phyloP scores from a whole-genome alignment of 768 basidiomycete species.

The Hemileccinum impolitum region DNA sequence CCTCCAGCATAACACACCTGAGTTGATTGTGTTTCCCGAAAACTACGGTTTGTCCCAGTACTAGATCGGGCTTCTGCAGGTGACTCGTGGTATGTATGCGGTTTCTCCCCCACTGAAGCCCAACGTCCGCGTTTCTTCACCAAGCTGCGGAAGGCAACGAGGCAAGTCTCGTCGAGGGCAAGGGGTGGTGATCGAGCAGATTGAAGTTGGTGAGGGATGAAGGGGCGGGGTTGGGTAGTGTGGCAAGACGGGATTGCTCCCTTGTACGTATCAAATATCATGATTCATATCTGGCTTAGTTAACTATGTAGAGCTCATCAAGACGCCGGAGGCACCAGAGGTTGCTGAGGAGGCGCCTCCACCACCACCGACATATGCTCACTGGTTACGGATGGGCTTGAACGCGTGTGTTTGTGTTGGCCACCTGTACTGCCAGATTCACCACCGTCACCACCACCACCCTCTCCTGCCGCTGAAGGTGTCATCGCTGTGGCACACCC shows the following conservation, averaged over 20 bases:
- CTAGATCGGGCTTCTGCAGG: no score
- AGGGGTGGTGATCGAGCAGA: conserved; percentile 73
- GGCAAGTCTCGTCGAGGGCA: conserved; percentile 74
- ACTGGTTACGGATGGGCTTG: not conserved
- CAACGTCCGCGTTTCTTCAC: not conserved
- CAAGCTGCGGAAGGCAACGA: conserved; percentile 87
- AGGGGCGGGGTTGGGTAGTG: conserved; percentile 75
- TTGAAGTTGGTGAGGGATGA: conserved; percentile 89
- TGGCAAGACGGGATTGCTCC: conserved; percentile 83
- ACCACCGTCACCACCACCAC: conserved; percentile 42
- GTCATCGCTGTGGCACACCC: conserved; percentile 53
- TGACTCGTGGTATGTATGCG: no score
- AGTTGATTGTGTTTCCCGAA: no score
- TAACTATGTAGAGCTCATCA: conserved; percentile 83
- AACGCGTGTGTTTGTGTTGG: conserved; percentile 2
- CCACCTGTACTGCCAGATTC: no score
- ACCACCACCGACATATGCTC: no score
- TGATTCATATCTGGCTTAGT: conserved; percentile 44
- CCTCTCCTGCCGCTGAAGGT: conserved; percentile 56
- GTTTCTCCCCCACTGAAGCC: no score
- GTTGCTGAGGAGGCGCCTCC: conserved; percentile 42
- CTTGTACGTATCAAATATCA: conserved; percentile 44
- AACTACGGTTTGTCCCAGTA: no score
- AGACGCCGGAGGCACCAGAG: conserved; percentile 38
- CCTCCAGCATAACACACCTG: no score